Base-by-base conservation (phyloP, 2,329 filamentous ascomycete genomes). In the Botrytis porri region DNA sequence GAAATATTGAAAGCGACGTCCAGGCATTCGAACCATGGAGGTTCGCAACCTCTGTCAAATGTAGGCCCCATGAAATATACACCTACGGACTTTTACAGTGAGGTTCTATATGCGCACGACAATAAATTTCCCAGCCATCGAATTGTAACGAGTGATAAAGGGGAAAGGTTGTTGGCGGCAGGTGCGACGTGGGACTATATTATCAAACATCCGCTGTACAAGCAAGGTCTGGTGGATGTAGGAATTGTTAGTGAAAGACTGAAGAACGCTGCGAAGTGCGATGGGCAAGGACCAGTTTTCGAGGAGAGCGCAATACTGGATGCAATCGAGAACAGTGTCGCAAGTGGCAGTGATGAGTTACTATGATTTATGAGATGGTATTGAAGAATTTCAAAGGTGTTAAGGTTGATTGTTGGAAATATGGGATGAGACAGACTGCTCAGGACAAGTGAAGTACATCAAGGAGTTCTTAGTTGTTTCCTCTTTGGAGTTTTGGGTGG, bases 151-250 rank as follows among this genome's bases (percentile, higher is more conserved):
- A 89, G 88, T 57, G 85, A 88, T n/a, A 85, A 88, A n/a, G 92
- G 92, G 7, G 89, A 93, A 80, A 86, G 87, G 43, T 83, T 97
- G 22, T 85, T 96, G 10, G 92, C 91, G 54, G 91, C 92, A 0
- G 90, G 90, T 29, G 93, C 93, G 3, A 92, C 94, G 0, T 98
- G 95, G 95, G 95, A 98, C 79, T 85, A 94, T 71, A 96, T 98
- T 74, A 92, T 97, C 79, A 86, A 85, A 70, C 93, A 97, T 81
- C 89, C 93, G 10, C 83, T 94, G 14, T 97, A 92, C 81, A 89
- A 90, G 81, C 87, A 88, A 64, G 94, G 94, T 0, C 84, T 93
- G 32, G 90, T 98, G 39, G 93, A 98, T 81, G 89, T 98, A 20
- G 91, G 87, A 54, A 88, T 92, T 80, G 92, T 98, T 45, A 94